Evolutionary conservation across 2,329 filamentous ascomycete genomes (phyloP).

Genomic region (Alternaria longipes): DNA sequence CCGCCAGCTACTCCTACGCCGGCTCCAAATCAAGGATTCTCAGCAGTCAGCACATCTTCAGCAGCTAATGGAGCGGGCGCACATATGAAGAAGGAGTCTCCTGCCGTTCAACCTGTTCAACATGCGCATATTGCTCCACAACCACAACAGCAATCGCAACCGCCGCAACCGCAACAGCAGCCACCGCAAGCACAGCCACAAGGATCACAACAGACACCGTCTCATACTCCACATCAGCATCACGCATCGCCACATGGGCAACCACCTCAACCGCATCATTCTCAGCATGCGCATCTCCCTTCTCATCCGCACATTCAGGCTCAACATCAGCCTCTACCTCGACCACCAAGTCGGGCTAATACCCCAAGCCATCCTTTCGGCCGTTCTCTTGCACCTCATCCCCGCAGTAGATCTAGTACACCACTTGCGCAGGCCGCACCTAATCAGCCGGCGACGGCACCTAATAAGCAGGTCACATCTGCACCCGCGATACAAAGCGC

Average conservation of each 20-base stretch:
- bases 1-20: slow-evolving; percentile 21
- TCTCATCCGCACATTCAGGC: slow-evolving; percentile 27
- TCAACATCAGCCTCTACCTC: slow-evolving; percentile 30
- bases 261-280: slow-evolving; percentile 17
- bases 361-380: slow-evolving; percentile 33
- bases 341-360: slow-evolving; percentile 35
- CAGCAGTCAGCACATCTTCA: slow-evolving; percentile 23
- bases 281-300: slow-evolving; percentile 20
- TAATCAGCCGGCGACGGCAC: slow-evolving; percentile 24
- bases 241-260: slow-evolving; percentile 15
- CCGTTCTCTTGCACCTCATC: slow-evolving; percentile 38
- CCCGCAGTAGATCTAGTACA: slow-evolving; percentile 41
- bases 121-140: slow-evolving; percentile 34
- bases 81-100: slow-evolving; percentile 31
- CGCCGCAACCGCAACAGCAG: slow-evolving; percentile 25
- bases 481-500: slow-evolving; percentile 27
- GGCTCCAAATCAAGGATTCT: slow-evolving; percentile 19
- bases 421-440: slow-evolving; percentile 35
- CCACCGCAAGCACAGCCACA: slow-evolving; percentile 14
- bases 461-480: slow-evolving; percentile 20
- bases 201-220: slow-evolving; percentile 17
- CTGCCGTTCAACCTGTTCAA: slow-evolving; percentile 26
- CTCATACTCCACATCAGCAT: slow-evolving; percentile 15
- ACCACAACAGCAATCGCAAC: slow-evolving; percentile 13
- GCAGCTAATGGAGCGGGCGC: slow-evolving; percentile 28